Base-by-base conservation (phyloP, 352 stramenopile genomes). In the Globisporangium nodosum region DNA sequence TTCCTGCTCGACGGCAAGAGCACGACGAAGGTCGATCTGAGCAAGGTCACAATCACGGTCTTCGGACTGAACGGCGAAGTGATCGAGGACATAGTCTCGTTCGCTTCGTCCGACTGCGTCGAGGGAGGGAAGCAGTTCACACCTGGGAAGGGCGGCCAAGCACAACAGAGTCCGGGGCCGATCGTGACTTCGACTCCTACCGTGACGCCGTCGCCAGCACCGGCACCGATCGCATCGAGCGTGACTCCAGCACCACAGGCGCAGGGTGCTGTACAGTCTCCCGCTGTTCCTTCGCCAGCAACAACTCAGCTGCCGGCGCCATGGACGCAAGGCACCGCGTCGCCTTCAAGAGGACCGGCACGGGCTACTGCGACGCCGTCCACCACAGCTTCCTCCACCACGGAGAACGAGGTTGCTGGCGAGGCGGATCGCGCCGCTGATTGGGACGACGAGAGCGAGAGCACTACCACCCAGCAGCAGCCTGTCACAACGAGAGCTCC, bases 71-170 rank as follows among this genome's bases (percentile, higher is more conserved):
- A 70, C 24, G 82, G 82, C 11, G 71, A 90, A 49, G 57, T 73
- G 18, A 52, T 90, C 43, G 50, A 74, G 39, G 78, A 89, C 31
- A 88, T 74, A 1, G 39, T 92, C 50, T 86, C 78, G 31, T 62
- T 92, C 15, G 62, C 58, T 0, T 61, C 66, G 7, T 69, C 74
- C 33, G 51, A 68, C 37, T 90, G 80, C 50, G 76, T 78, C 0
- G 60, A 84, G 9, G 74, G 75, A 15, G 68, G 45, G 11, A 61
- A 39, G n/a, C 80, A 90, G 63, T 86, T 88, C 43, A 46, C 58
- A 11, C 27, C 33, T 6, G 65, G 61, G 30, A 45, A 53, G 6
- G 35, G 33, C 5, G 57, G 35, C 12, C 40, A 9, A 37, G 7
- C 35, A 12, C 49, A 54, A 27, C 49, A 13, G n/a, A 6, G 6